Evolutionary conservation across 306 rosid species (phyloP).

Genomic region (Crataegus laevigata): DNA sequence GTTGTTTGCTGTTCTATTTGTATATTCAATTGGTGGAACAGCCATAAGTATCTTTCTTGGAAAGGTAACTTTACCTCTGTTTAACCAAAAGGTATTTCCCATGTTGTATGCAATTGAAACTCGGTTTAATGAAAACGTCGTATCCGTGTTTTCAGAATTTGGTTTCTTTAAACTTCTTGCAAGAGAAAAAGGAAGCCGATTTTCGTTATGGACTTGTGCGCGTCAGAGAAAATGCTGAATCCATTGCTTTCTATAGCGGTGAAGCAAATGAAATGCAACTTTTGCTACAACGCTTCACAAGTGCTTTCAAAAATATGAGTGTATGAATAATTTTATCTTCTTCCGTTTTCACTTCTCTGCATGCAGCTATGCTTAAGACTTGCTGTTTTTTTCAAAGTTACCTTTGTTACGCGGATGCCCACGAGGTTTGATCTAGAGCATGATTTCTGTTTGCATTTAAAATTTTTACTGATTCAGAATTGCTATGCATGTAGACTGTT

Average conservation of each 20-base stretch:
- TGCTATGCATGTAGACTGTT: too few species aligned
- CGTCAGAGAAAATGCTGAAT: constrained; percentile 93
- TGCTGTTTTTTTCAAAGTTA: background rate
- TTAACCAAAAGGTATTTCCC: background rate
- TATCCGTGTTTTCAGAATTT: constrained; percentile 49
- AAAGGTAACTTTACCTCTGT: constrained; percentile 42
- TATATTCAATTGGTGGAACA: constrained; percentile 90
- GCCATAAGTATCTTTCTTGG: constrained; percentile 84
- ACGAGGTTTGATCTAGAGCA: too few species aligned
- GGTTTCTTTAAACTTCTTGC: constrained; percentile 81
- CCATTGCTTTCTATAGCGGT: constrained; percentile 92
- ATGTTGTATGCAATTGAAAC: constrained; percentile 1
- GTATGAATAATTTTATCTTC: constrained; percentile 39
- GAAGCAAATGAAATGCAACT: constrained; percentile 90
- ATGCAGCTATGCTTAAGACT: background rate
- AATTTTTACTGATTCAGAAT: too few species aligned
- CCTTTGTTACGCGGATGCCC: too few species aligned
- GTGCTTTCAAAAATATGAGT: constrained; percentile 83
- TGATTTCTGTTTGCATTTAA: too few species aligned
- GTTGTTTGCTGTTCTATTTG: constrained; percentile 68
- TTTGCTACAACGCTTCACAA: constrained; percentile 82
- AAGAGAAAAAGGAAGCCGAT: constrained; percentile 99
- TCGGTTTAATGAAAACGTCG: constrained; percentile 3
- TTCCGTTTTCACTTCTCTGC: background rate
- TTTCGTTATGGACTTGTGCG: constrained; percentile 97